Percentiles rank a stretch among this genome's conserved stretches.
Evolutionary conservation across 352 stramenopile genomes (phyloP).

Genomic region (Phytophthora podocarpi): DNA sequence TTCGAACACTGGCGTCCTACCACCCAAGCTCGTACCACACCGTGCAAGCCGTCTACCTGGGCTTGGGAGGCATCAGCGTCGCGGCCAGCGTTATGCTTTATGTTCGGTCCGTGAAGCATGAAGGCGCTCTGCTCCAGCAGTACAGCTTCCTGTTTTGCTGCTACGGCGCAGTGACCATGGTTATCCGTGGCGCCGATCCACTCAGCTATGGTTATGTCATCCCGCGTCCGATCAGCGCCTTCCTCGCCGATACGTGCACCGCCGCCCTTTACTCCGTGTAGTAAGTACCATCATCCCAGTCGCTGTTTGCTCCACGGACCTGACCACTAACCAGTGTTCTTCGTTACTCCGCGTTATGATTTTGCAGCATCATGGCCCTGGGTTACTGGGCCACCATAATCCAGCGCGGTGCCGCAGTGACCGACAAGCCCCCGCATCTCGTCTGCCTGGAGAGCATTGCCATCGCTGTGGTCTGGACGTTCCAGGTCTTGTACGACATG

Average conservation of each 20-base stretch:
- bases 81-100: slow-evolving; percentile 43
- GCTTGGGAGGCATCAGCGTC: slow-evolving; percentile 30
- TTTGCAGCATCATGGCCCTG: slow-evolving; percentile 46
- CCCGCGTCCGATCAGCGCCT: slow-evolving; percentile 40
- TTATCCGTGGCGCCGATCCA: slow-evolving; percentile 48
- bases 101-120: slow-evolving; percentile 39
- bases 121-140: slow-evolving; percentile 46
- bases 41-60: slow-evolving; percentile 41
- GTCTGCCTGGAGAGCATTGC: slow-evolving; percentile 39
- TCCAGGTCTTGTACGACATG: slow-evolving; percentile 51
- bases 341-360: slow-evolving; percentile 9
- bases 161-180: slow-evolving; percentile 48
- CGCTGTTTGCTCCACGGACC: background rate
- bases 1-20: slow-evolving; percentile 39
- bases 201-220: slow-evolving; percentile 50
- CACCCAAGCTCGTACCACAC: slow-evolving; percentile 32
- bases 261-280: slow-evolving; percentile 57
- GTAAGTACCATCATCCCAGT: slow-evolving; percentile 30
- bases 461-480: slow-evolving; percentile 46
- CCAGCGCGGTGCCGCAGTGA: slow-evolving; percentile 39
- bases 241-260: slow-evolving; percentile 53
- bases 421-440: slow-evolving; percentile 36
- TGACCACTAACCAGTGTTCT: slow-evolving; percentile 8
- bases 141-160: slow-evolving; percentile 52
- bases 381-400: slow-evolving; percentile 58